These are phyloP conservation scores for Salmacisia buchloeana DNA, from an alignment of 1,284 basidiomycete genomes.

Conservation along the genomic window DNA sequence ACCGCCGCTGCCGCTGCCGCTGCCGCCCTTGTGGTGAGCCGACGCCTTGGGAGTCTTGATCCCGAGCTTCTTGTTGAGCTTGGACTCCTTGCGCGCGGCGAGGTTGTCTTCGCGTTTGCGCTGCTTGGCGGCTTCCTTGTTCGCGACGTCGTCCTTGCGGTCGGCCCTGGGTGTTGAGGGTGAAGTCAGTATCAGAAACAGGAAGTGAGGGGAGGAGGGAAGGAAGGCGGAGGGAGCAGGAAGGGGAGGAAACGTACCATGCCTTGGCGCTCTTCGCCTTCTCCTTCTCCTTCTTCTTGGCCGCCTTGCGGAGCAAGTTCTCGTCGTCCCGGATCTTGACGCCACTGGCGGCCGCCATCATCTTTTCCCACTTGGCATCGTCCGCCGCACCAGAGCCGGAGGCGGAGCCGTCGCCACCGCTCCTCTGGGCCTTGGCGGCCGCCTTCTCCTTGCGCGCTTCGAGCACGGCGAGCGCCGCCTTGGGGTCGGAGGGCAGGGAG, in stretches of 20 bases:
- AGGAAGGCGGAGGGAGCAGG: not conserved
- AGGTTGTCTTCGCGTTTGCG: conserved; percentile 46
- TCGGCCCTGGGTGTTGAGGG: conserved; percentile 19
- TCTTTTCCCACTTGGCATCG: conserved; percentile 41
- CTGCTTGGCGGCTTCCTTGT: conserved; percentile 37
- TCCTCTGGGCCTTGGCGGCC: conserved; percentile 24
- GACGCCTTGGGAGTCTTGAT: conserved; percentile 18
- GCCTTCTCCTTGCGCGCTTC: conserved; percentile 40
- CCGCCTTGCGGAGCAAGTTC: conserved; percentile 40
- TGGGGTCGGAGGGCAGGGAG: conserved; percentile 42
- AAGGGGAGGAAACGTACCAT: conserved; percentile 24
- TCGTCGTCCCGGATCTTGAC: conserved; percentile 49
- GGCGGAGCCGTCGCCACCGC: conserved; percentile 5
- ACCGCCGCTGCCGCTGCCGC: no score
- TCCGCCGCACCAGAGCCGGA: conserved; percentile 22
- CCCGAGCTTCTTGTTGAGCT: conserved; percentile 25
- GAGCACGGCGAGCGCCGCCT: conserved; percentile 41
- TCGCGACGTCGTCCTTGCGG: conserved; percentile 26
- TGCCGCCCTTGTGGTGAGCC: not conserved
- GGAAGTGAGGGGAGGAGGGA: not conserved
- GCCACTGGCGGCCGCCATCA: conserved; percentile 37
- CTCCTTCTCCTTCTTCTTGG: conserved; percentile 41
- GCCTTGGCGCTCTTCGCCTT: conserved; percentile 42
- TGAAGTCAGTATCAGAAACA: no score
- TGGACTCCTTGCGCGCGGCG: conserved; percentile 31